A percentile compares a stretch with the other conserved stretches of the same genome.
Evolutionary conservation across 1,139 yeast species (phyloP).

Genomic region (Keqinozyma sinolaborantium): DNA sequence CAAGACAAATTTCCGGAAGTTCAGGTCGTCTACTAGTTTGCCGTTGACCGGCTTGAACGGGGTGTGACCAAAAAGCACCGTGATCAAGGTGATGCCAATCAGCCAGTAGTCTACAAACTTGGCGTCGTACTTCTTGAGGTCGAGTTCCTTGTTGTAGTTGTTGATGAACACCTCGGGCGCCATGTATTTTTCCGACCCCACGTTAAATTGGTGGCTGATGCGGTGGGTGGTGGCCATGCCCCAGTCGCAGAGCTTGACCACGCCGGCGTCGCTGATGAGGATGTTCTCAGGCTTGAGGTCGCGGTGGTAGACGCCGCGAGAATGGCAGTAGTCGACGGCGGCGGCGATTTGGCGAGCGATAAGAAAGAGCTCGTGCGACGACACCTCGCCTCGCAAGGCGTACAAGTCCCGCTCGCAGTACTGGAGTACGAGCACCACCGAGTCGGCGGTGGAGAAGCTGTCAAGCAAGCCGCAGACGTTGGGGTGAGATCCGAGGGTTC

Average conservation of each 20-base stretch:
- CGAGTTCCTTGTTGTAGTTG: slow-evolving; percentile 13
- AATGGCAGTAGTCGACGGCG: slow-evolving; percentile 41
- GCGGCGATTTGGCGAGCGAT: slow-evolving; percentile 35
- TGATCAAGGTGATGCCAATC: slow-evolving; percentile 40
- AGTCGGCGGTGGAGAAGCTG: slow-evolving; percentile 36
- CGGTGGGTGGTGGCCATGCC: slow-evolving; percentile 45
- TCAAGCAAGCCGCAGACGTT: slow-evolving; percentile 45
- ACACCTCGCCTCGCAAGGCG: slow-evolving; percentile 17
- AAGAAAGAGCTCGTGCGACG: slow-evolving; percentile 14
- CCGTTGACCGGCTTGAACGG: slow-evolving; percentile 31
- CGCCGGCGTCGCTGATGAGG: slow-evolving; percentile 33
- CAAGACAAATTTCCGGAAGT: slow-evolving; percentile 36
- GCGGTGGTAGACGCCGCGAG: slow-evolving; percentile 45
- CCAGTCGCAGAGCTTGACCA: slow-evolving; percentile 54
- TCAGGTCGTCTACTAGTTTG: slow-evolving; percentile 26
- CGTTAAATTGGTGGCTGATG: slow-evolving; percentile 41
- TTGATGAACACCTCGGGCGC: slow-evolving; percentile 45
- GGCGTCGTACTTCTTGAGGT: slow-evolving; percentile 26
- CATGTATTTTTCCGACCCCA: slow-evolving; percentile 58
- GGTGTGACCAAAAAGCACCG: slow-evolving; percentile 46
- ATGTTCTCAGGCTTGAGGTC: slow-evolving; percentile 57
- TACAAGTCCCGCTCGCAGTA: slow-evolving; percentile 46
- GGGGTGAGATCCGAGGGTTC: slow-evolving; percentile 27
- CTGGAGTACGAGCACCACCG: slow-evolving; percentile 45
- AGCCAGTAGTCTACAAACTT: slow-evolving; percentile 41